Evolutionary conservation across 352 stramenopile genomes (phyloP).

Genomic region (Phytophthora sp.): DNA sequence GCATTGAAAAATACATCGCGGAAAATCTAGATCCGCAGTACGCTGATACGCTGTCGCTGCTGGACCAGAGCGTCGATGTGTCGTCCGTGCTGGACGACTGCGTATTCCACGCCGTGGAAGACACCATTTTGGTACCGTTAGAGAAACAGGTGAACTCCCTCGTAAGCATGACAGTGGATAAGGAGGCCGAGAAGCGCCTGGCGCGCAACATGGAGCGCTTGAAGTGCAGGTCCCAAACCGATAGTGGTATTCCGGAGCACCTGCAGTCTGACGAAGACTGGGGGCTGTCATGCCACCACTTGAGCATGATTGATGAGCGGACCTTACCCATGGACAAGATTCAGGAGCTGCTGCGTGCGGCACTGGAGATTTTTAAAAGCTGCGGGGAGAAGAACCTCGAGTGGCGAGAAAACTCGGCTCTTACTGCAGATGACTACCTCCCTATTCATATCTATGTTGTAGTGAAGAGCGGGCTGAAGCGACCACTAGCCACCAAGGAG

Average conservation of each 20-base stretch:
- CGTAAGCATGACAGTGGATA: slow-evolving; percentile 67
- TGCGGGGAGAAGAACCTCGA: slow-evolving; percentile 82
- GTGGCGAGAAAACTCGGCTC: slow-evolving; percentile 73
- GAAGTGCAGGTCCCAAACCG: slow-evolving; percentile 62
- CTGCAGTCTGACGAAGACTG: slow-evolving; percentile 80
- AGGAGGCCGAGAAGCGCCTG: slow-evolving; percentile 56
- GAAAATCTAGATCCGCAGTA: slow-evolving; percentile 73
- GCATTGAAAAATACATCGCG: slow-evolving; percentile 79
- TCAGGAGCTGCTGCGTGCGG: slow-evolving; percentile 76
- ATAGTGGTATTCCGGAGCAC: slow-evolving; percentile 81
- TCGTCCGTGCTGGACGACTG: slow-evolving; percentile 66
- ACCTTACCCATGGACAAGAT: slow-evolving; percentile 78
- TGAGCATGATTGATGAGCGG: slow-evolving; percentile 87
- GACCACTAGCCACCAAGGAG: slow-evolving; percentile 76
- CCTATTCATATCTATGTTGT: slow-evolving; percentile 90
- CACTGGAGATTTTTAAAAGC: slow-evolving; percentile 82
- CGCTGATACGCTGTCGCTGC: slow-evolving; percentile 63
- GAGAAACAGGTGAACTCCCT: slow-evolving; percentile 80
- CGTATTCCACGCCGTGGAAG: slow-evolving; percentile 75
- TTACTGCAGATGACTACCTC: slow-evolving; percentile 85
- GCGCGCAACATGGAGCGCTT: slow-evolving; percentile 71
- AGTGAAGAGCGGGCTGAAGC: slow-evolving; percentile 77
- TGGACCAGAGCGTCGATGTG: slow-evolving; percentile 64
- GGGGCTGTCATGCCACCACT: slow-evolving; percentile 79
- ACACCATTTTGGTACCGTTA: slow-evolving; percentile 78